A percentile compares a stretch with the other conserved stretches of the same genome.
Evolutionary conservation across 768 basidiomycete genomes (phyloP).

Genomic region (Gymnopilus dilepis): DNA sequence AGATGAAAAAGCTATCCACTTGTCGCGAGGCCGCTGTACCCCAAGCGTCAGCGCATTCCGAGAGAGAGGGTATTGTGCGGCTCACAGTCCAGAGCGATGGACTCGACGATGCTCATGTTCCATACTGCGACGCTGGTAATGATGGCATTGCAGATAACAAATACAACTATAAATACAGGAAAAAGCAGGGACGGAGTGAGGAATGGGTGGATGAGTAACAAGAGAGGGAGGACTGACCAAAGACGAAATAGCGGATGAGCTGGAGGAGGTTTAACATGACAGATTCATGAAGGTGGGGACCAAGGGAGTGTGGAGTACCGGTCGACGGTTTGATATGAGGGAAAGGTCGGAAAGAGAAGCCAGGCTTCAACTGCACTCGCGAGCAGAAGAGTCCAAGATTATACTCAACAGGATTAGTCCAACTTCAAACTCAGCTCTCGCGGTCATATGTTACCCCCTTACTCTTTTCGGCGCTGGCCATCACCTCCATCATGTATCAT

Average conservation of each 20-base stretch:
- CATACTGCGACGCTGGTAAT: constrained; percentile 70
- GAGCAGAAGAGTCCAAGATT: constrained; percentile 16
- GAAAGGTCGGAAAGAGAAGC: constrained; percentile 24
- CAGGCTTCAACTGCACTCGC: constrained; percentile 21
- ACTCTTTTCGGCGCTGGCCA: constrained; percentile 12
- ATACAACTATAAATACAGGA: constrained; percentile 47
- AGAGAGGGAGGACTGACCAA: constrained; percentile 49
- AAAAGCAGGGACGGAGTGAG: not conserved
- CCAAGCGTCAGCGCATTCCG: constrained; percentile 1
- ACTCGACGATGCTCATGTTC: constrained; percentile 60
- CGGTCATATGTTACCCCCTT: not conserved
- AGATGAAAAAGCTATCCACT: constrained; percentile 64
- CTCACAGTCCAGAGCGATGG: constrained; percentile 45
- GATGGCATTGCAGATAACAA: constrained; percentile 69
- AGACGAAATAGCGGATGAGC: constrained; percentile 60
- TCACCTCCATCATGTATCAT: constrained; percentile 6
- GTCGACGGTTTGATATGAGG: constrained; percentile 35
- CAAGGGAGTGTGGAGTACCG: constrained; percentile 40
- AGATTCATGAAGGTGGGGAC: constrained; percentile 35
- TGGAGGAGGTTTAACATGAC: constrained; percentile 53
- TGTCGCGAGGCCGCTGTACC: constrained; percentile 38
- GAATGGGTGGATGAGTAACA: not conserved
- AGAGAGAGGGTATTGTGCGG: constrained; percentile 8
- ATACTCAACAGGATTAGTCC: constrained; percentile 17
- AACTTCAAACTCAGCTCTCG: constrained; percentile 25